These are phyloP conservation scores for Pseudonitzschia multiseries DNA, from an alignment of 108 stramenopile genomes.

Conservation along the genomic window DNA sequence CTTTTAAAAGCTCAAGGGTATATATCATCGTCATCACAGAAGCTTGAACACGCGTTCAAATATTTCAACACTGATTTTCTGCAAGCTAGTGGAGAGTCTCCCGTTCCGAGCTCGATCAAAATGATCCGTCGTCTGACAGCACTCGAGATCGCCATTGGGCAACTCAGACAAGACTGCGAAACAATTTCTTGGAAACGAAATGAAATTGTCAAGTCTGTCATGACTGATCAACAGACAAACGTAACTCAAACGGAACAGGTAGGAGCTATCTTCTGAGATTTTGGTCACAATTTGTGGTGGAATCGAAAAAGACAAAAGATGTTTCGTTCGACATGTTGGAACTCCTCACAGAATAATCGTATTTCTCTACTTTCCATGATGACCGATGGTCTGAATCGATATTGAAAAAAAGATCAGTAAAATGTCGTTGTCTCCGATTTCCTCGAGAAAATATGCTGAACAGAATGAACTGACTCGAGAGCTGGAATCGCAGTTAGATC, in stretches of 20 bases:
- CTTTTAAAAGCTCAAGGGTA: constrained; percentile 22
- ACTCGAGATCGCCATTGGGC: constrained; percentile 27
- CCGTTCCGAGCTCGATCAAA: constrained; percentile 31
- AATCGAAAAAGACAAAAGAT: too few species aligned
- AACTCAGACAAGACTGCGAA: constrained; percentile 26
- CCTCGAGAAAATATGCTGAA: neutral
- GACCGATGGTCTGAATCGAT: neutral
- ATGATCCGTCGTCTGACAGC: constrained; percentile 30
- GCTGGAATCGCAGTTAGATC: neutral
- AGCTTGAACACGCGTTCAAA: constrained; percentile 24
- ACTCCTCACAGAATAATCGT: neutral
- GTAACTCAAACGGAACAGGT: constrained; percentile 19
- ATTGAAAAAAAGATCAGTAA: neutral
- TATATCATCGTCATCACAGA: constrained; percentile 16
- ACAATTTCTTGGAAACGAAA: constrained; percentile 20
- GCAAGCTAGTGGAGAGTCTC: neutral
- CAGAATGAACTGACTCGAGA: neutral
- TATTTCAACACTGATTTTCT: neutral
- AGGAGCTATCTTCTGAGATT: neutral
- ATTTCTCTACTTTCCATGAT: neutral
- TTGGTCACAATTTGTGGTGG: neutral
- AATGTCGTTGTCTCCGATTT: neutral
- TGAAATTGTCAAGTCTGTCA: constrained; percentile 19
- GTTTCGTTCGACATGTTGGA: neutral
- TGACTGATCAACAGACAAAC: constrained; percentile 17